Evolutionary conservation across 1,139 yeast genomes (phyloP).

Genomic region (Yamadazyma pseudoaaseri): DNA sequence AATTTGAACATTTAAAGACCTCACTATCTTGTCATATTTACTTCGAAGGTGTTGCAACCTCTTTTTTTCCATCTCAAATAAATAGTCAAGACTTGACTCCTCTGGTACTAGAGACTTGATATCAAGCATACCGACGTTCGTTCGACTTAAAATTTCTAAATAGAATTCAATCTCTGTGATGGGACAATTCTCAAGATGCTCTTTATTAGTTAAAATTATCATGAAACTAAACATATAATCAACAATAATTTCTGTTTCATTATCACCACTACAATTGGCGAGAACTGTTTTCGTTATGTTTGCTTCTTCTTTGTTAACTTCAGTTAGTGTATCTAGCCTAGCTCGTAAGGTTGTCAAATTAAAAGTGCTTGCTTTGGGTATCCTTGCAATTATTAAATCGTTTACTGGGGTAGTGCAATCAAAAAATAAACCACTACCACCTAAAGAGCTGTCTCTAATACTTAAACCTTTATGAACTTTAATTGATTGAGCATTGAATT

Average conservation of each 20-base stretch:
- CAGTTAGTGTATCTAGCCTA: conserved; percentile 21
- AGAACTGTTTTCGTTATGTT: conserved; percentile 23
- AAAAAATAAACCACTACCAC: conserved; percentile 37
- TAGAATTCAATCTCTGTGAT: conserved; percentile 19
- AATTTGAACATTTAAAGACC: conserved; percentile 14
- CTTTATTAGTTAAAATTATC: conserved; percentile 8
- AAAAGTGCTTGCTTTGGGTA: conserved; percentile 30
- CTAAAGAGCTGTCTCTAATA: conserved; percentile 25
- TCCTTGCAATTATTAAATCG: conserved; percentile 28
- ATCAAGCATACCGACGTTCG: conserved; percentile 13
- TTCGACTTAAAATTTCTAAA: conserved; percentile 26
- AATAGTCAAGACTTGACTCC: conserved; percentile 10
- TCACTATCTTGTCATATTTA: conserved; percentile 15
- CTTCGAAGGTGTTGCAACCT: conserved; percentile 12
- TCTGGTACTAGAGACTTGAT: conserved; percentile 1
- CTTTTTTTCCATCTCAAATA: conserved; percentile 16
- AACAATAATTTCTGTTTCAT: conserved; percentile 31
- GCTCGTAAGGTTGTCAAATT: conserved; percentile 31
- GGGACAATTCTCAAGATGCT: conserved; percentile 6
- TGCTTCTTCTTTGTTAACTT: conserved; percentile 19
- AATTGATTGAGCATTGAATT: conserved; percentile 15
- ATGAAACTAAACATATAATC: conserved; percentile 28
- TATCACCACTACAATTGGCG: conserved; percentile 14
- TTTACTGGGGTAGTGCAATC: conserved; percentile 12
- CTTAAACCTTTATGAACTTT: conserved; percentile 16